These are phyloP conservation scores for Eucalyptus globulus DNA, from an alignment of 345 rosid species.

Conservation along the genomic window DNA sequence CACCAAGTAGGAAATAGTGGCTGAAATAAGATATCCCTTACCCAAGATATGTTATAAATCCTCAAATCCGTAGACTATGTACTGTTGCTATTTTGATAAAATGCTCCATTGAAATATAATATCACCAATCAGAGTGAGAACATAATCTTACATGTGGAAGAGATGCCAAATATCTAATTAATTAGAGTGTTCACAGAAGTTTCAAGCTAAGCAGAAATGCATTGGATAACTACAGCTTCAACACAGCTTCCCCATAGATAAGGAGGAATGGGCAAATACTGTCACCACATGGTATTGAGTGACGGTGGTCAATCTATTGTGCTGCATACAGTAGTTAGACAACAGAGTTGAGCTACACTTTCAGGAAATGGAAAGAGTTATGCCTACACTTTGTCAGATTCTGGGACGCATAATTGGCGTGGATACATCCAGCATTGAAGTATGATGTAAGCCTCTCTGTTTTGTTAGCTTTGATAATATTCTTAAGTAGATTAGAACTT, in stretches of 20 bases:
- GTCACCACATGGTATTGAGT: background rate
- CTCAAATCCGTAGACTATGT: background rate
- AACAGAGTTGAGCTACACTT: background rate
- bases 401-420: slow-evolving; percentile 21
- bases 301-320: background rate
- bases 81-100: background rate
- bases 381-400: slow-evolving; percentile 51
- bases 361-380: background rate
- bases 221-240: background rate
- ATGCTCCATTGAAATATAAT: background rate
- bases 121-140: background rate
- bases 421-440: slow-evolving; percentile 41
- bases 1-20: background rate
- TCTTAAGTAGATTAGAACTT: slow-evolving; percentile 38
- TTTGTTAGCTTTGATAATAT: slow-evolving; percentile 43
- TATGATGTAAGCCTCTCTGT: slow-evolving; percentile 49
- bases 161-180: background rate
- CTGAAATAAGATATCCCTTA: background rate
- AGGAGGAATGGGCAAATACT: background rate
- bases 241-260: background rate
- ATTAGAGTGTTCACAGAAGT: background rate
- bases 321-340: background rate
- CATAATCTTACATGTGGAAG: background rate
- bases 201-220: background rate
- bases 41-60: background rate